Conservation (phyloP, 75 land plant species). For the Pinus taeda region DNA sequence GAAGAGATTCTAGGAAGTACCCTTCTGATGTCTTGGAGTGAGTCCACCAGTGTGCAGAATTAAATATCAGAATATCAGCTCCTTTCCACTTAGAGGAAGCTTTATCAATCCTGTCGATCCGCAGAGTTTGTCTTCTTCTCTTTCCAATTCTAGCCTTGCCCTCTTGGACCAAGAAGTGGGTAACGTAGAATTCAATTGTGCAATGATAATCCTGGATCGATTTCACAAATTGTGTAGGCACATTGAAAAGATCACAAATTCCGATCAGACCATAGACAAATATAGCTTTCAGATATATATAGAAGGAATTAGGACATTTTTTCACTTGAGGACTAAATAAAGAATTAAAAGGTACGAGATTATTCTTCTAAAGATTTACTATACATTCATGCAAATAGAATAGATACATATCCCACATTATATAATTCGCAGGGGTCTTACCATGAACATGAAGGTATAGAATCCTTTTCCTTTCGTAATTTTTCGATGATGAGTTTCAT, state of each 20-base stretch:
- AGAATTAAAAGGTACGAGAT: constrained; percentile 8
- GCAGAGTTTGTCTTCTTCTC: constrained; percentile 42
- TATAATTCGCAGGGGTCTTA: constrained; percentile 8
- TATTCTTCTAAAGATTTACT: no score
- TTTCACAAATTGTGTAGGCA: constrained; percentile 7
- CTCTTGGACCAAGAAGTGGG: constrained; percentile 77
- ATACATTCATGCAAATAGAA: no score
- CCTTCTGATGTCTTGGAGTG: constrained; percentile 76
- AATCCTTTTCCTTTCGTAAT: constrained; percentile 66
- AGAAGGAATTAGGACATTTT: background rate
- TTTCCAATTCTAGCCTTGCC: constrained; percentile 55
- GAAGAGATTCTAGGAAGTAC: constrained; percentile 15
- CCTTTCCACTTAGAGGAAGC: constrained; percentile 67
- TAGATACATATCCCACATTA: background rate
- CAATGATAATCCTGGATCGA: constrained; percentile 69
- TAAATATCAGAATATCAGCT: constrained; percentile 82
- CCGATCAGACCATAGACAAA: background rate
- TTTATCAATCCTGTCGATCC: constrained; percentile 66
- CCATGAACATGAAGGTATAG: constrained; percentile 72
- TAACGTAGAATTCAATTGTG: constrained; percentile 73
- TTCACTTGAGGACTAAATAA: background rate
- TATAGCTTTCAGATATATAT: background rate
- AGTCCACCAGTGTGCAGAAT: constrained; percentile 90
- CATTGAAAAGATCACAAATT: background rate
- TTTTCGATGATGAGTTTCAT: constrained; percentile 51